A percentile compares a stretch with the other conserved stretches of the same genome.
These are phyloP conservation scores for Crassisporium funariophilum DNA, from an alignment of 768 basidiomycete species.

Conservation along the genomic window DNA sequence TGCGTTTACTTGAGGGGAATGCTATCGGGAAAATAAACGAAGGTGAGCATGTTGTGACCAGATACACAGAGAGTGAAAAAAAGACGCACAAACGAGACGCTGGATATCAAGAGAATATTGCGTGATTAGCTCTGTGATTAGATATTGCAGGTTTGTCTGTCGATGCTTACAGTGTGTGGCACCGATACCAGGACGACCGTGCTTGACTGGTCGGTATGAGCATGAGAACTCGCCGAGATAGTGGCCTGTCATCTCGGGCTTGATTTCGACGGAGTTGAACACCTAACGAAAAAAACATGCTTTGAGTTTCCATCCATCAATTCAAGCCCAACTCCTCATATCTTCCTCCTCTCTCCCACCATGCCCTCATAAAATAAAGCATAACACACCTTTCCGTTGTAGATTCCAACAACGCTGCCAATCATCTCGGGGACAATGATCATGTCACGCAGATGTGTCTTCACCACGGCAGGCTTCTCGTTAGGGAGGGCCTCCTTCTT, in stretches of 20 bases:
- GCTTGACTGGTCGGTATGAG: constrained; percentile 98
- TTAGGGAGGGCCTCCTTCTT: constrained; percentile 99
- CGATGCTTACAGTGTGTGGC: constrained; percentile 79
- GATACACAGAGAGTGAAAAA: not conserved
- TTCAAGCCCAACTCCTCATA: constrained; percentile 5
- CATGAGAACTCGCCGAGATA: constrained; percentile 98
- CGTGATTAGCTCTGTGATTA: constrained; percentile 10
- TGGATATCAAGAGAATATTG: constrained; percentile 25
- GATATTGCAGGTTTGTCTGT: not conserved
- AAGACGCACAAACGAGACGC: constrained; percentile 73
- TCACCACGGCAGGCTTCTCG: constrained; percentile 98
- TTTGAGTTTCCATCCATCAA: not conserved
- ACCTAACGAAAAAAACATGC: constrained; percentile 44
- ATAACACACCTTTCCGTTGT: constrained; percentile 87
- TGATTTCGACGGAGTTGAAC: constrained; percentile 98
- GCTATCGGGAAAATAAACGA: constrained; percentile 34
- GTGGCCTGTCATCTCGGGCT: constrained; percentile 99
- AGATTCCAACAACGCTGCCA: constrained; percentile 96
- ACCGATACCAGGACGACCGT: constrained; percentile 99
- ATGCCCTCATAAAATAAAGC: not conserved
- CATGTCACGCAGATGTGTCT: constrained; percentile 99
- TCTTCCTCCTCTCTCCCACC: not conserved
- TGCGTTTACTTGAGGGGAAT: constrained; percentile 92
- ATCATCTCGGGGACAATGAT: constrained; percentile 99
- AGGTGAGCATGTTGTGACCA: too few species aligned